phyloP scores from a whole-genome alignment of 495 filamentous ascomycete genomes.

The Cudoniella acicularis region DNA sequence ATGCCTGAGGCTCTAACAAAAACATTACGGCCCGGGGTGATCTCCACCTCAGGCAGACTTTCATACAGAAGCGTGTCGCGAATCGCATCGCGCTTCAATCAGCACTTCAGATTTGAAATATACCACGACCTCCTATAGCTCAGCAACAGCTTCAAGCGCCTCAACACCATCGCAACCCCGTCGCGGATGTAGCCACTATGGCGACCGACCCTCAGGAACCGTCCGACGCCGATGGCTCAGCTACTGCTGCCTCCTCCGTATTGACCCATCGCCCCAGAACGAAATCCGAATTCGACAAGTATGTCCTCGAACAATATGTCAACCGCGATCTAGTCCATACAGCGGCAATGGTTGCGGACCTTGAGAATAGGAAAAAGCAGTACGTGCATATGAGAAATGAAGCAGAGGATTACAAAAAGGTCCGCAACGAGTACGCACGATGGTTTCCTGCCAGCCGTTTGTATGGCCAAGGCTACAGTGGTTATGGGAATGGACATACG shows the following conservation, averaged over 20 bases:
- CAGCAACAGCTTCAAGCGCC: not conserved
- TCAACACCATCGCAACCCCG: slow-evolving; percentile 4
- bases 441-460: slow-evolving; percentile 43
- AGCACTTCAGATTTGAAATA: too few species aligned
- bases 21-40: not conserved
- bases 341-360: slow-evolving; percentile 51
- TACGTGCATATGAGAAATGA: slow-evolving; percentile 38
- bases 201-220: slow-evolving; percentile 25
- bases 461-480: slow-evolving; percentile 78
- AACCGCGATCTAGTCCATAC: slow-evolving; percentile 71
- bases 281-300: slow-evolving; percentile 41
- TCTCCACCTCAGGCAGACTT: not conserved
- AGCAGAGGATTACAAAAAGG: slow-evolving; percentile 47
- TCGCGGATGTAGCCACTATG: slow-evolving; percentile 27
- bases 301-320: slow-evolving; percentile 71
- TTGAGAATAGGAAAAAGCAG: slow-evolving; percentile 26
- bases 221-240: slow-evolving; percentile 9
- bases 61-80: not conserved
- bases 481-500: slow-evolving; percentile 82
- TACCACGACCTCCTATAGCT: not conserved
- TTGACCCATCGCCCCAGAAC: slow-evolving; percentile 23
- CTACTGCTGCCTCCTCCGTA: slow-evolving; percentile 6
- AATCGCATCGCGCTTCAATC: not conserved
- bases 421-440: slow-evolving; percentile 41
- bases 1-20: too few species aligned